Base-by-base conservation (phyloP, 495 filamentous ascomycete genomes). In the Daldinia bambusicola region DNA sequence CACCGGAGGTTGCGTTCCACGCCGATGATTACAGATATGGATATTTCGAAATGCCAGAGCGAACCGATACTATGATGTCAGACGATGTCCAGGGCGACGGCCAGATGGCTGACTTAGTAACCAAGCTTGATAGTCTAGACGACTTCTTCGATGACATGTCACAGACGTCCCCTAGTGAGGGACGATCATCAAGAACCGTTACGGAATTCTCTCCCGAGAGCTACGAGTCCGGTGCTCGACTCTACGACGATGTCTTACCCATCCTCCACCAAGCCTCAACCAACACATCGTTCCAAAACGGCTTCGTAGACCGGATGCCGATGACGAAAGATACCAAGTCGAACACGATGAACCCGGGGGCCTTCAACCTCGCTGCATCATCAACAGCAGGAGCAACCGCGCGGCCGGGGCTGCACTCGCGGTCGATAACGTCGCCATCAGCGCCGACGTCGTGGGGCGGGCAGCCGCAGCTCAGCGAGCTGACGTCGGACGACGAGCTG, bases 171-270 rank as follows among this genome's bases (percentile, higher is more conserved):
- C 83, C 85, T 2, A 88, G 75, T 76, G 87, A 80, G 75, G 82
- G 84, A 6, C 82, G 83, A 1, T 87, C 88, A 14, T 87, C 90
- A n/a, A 86, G 87, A 32, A 88, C 86, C 13, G 87, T 90, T 65
- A 87, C 89, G 64, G 80, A 91, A 82, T 79, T 87, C 55, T 90
- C 86, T 14, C 81, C 82, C 14, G 86, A 85, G 56, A 82, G 80
- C 53, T 88, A 89, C 38, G 93, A 97, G 65, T 90, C 89, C 34
- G 91, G 89, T 16, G 93, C 94, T 12, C 90, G 93, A 75, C 84
- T 98, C 3, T 98, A 99, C 76, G 94, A 98, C 75, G 95, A 95
- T 75, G 96, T 95, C 12, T 86, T 94, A 3, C 95, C 95, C 0
- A 97, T 99, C 59, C 81, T 98, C 14, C 89, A 93, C 69, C 92